Base-by-base conservation (phyloP, 2,329 filamentous ascomycete genomes). In the Fusarium sp. region DNA sequence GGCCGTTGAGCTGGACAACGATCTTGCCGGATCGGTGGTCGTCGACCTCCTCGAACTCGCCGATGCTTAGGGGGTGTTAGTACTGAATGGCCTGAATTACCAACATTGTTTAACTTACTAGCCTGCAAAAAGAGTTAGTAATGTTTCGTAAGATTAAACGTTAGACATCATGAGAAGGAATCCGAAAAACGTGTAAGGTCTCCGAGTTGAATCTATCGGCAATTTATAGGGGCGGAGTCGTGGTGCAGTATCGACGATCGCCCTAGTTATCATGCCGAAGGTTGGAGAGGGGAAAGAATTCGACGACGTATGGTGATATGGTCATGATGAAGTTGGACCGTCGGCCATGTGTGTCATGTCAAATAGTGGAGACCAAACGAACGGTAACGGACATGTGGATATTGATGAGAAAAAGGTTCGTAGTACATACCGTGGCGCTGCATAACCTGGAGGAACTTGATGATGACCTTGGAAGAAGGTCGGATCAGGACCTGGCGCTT, bases 211-310 rank as follows among this genome's bases (percentile, higher is more conserved):
- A 96, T 99, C 85, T 99, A 92, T 97, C 96, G 95, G 94, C 90
- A 90, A 97, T 90, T 98, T 98, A 99, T 98, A 99, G 94, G 94
- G 94, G 95, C 94, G 90, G 91, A 88, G 91, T 92, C 93, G 94
- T 98, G 84, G 87, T 84, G 86, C 82, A 75, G 75, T 74, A 83
- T 88, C 89, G 91, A 95, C 91, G 90, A 90, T 94, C 91, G 92
- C 93, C 82, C 95, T 97, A 99, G 96, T 98, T 98, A 98, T 98
- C 94, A 98, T 92, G 92, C 94, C 95, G 96, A 96, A 91, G 79
- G 77, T 51, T 64, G 58, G 62, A 58, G 59, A 54, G 55, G 25
- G 43, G 16, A 22, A 32, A 27, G 41, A 24, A 25, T 25, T 58
- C 49, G 22, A 64, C 38, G 44, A 29, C 62, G 49, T n/a, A 44